Evolutionary conservation across 306 rosid genomes (phyloP).

Genomic region (Hippophae tibetana): DNA sequence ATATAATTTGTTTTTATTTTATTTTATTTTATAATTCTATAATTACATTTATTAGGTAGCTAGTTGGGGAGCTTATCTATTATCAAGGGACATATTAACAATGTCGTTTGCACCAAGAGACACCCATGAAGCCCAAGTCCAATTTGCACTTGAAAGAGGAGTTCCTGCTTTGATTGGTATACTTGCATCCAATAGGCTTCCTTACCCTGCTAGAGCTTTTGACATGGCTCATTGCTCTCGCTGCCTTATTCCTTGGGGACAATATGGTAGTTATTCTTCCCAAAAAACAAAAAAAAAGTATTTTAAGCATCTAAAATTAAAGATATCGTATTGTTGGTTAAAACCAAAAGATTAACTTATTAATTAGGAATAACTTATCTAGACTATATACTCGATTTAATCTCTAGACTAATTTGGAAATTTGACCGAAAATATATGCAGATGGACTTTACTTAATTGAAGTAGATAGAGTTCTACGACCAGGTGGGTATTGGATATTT

Average conservation of each 20-base stretch:
- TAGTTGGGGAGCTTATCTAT: constrained; percentile 88
- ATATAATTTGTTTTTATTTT: no score
- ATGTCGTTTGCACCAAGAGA: constrained; percentile 95
- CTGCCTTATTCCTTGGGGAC: constrained; percentile 95
- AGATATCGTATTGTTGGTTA: no score
- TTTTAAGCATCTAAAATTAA: no score
- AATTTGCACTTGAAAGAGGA: constrained; percentile 93
- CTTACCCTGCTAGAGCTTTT: constrained; percentile 91
- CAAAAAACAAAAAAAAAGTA: no score
- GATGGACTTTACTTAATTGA: constrained; percentile 76
- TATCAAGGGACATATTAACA: constrained; percentile 66
- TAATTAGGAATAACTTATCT: no score
- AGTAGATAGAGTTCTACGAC: constrained; percentile 78
- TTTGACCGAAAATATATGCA: constrained; percentile 24
- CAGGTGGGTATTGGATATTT: constrained; percentile 93
- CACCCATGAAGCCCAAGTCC: constrained; percentile 88
- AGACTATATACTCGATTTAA: not conserved
- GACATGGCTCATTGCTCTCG: constrained; percentile 99
- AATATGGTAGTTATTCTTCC: constrained; percentile 34
- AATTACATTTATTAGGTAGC: constrained; percentile 49
- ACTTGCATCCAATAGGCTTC: constrained; percentile 78
- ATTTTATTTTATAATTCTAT: not conserved
- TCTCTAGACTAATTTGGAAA: not conserved
- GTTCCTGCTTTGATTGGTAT: constrained; percentile 91
- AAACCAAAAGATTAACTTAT: no score